phyloP scores from a whole-genome alignment of 805 yeast species.

The Kodamaea fukazawae region DNA sequence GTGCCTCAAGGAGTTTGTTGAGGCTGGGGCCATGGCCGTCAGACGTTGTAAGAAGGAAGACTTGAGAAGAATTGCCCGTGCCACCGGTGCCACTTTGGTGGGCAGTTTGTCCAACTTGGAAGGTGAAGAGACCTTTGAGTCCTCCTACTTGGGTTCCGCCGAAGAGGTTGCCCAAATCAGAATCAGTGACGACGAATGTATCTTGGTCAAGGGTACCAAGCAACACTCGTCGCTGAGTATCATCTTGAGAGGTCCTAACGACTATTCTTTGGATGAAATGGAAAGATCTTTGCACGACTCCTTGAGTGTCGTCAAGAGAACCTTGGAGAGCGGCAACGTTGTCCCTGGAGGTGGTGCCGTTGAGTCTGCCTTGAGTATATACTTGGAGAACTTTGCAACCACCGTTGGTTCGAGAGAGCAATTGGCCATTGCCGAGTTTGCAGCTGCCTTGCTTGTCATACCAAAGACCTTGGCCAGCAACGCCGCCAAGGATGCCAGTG shows the following conservation, averaged over 20 bases:
- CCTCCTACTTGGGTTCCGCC: constrained; percentile 82
- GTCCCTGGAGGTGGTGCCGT: constrained; percentile 99
- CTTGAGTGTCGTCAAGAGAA: constrained; percentile 89
- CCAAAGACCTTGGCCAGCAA: constrained; percentile 97
- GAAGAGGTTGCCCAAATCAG: constrained; percentile 87
- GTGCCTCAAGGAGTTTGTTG: constrained; percentile 87
- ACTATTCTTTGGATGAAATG: constrained; percentile 96
- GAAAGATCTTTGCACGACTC: constrained; percentile 96
- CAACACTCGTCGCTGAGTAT: constrained; percentile 91
- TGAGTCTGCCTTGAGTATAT: constrained; percentile 91
- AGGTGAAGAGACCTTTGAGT: constrained; percentile 90
- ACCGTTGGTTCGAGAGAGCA: constrained; percentile 97
- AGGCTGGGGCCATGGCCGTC: constrained; percentile 90
- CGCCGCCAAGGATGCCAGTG: constrained; percentile 97
- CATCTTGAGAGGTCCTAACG: constrained; percentile 92
- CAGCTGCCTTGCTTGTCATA: constrained; percentile 80
- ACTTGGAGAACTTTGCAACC: constrained; percentile 94
- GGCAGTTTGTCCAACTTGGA: constrained; percentile 88
- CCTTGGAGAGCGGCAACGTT: constrained; percentile 88
- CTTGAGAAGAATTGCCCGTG: constrained; percentile 92
- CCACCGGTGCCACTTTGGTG: constrained; percentile 93
- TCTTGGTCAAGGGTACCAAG: constrained; percentile 82
- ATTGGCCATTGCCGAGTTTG: constrained; percentile 96
- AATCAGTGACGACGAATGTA: constrained; percentile 96
- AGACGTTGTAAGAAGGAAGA: constrained; percentile 97